Evolutionary conservation across 768 basidiomycete species (phyloP), one percentile per base, ranked within the genome.

Genomic region (Suillus ampliporus): DNA sequence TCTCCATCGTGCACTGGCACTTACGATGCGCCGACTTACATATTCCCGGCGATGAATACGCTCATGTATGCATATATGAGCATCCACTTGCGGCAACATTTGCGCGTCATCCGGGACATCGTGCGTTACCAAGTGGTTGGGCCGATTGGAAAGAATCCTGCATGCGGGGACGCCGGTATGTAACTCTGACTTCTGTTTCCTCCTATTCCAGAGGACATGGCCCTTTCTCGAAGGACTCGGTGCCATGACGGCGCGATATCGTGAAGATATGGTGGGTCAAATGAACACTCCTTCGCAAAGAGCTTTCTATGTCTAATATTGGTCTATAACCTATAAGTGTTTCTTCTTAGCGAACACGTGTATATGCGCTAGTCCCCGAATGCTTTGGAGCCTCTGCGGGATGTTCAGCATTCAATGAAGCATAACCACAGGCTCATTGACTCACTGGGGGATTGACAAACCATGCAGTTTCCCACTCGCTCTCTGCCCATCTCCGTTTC

Each of bases 11-110:
- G 96, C 95, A 0, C 79, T 97, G 0, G 81, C 91, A 3, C 92
- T 95, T 0, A 82, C 85, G 7, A 97, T n/a, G n/a, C 94, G 0
- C 92, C 92, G 8, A 95, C 94, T 8, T 95, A 90, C 69, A 76
- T 99, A 41, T 99, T 97, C 71, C 97, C 97, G 1, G 97, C 97
- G 0, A 99, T 99, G 97, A 99, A 99, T 75, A 99, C 97, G 5
- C 80, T 94, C 67, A 99, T 99, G 97, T 99, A 93, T 71, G 88
- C 67, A 99, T 99, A 97, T 99, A 93, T 71, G 88, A 92, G 65
- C 97, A 98, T 72, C 95, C 95, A 17, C 82, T 99, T 51, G 98
- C 96, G 0, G 84, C 86, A 1, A 65, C 97, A 99, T 71, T 77
- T 99, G 44, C 84, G 86, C 23, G 71, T 91, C 43, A 83, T 97